Evolutionary conservation across 257 asterid species (phyloP), one percentile per base, ranked within the genome.

Genomic region (Leptodermis oblonga): DNA sequence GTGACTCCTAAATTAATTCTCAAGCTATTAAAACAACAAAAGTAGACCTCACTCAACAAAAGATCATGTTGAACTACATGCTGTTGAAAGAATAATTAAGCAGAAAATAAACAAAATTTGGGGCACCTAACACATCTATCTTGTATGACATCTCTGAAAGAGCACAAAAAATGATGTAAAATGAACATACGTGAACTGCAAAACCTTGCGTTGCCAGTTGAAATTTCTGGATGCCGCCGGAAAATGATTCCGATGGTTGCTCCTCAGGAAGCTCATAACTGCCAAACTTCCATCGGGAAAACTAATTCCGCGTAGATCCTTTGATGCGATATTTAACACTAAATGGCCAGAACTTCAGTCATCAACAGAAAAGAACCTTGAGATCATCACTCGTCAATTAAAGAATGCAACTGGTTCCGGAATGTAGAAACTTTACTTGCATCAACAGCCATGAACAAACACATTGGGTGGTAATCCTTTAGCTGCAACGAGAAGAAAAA

Each of bases 381-480:
- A 34, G n/a, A 42, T 85, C 82, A 83, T 34, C 63, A 55, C 74
- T 86, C 86, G 14, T 86, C 89, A 70, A 90, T 86, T 67, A 87
- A 70, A 25, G 84, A 73, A 70, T 75, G 87, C 83, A 93, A 70
- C 82, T 82, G 84, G 68, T 86, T 68, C 60, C 88, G 82, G 81
- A 90, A 92, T 56, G 45, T 48, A 9, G 81, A 49, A 48, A 87
- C 69, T 75, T 85, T 88, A 70, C 85, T 76, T 15, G 96, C 87
- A 58, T 90, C 96, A 60, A 93, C 74, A 66, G 81, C 90, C 97
- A 90, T 93, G 74, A 86, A 96, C 73, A 93, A 81, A 58, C 96
- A 95, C 87, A 73, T 81, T 11, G 82, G 70, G 45, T 72, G 79
- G 76, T 88, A 82, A 74, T 93, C 85, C 72, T 82, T 93, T 31